Evolutionary conservation across 140 eudicot genomes (phyloP).

Genomic region (Ambrosia hybrid): DNA sequence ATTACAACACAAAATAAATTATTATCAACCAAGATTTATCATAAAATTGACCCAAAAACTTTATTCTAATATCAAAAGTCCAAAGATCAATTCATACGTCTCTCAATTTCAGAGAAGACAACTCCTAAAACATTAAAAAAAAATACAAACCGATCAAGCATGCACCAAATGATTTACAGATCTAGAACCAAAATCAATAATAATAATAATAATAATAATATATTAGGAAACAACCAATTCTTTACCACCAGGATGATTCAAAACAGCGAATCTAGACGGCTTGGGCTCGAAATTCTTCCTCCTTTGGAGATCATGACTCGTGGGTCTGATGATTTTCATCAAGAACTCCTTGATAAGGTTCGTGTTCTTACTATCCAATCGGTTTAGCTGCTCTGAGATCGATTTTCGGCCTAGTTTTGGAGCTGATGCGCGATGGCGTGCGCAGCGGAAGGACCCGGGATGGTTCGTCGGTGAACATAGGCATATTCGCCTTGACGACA

Average conservation of each 20-base stretch:
- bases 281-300: constrained; percentile 48
- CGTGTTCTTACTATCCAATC: constrained; percentile 35
- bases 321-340: constrained; percentile 49
- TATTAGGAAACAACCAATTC: constrained; percentile 46
- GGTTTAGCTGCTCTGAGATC: constrained; percentile 22
- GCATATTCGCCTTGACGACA: constrained; percentile 29
- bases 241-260: constrained; percentile 26
- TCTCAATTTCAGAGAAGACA: neutral
- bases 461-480: constrained; percentile 54
- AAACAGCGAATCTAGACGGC: constrained; percentile 49
- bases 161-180: constrained; percentile 26
- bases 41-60: neutral
- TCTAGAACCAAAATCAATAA: neutral
- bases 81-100: constrained; percentile 14
- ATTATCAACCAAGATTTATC: too few relatives aligned
- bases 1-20: too few relatives aligned
- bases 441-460: constrained; percentile 58
- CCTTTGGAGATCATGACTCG: constrained; percentile 57
- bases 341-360: constrained; percentile 45
- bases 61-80: neutral
- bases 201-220: too few relatives aligned
- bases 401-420: constrained; percentile 23
- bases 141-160: constrained; percentile 12
- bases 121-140: neutral
- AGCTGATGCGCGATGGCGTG: constrained; percentile 36